A percentile compares a stretch with the other conserved stretches of the same genome.
Evolutionary conservation across 768 basidiomycete species (phyloP).

Genomic region (Rhodotorula diobovata): DNA sequence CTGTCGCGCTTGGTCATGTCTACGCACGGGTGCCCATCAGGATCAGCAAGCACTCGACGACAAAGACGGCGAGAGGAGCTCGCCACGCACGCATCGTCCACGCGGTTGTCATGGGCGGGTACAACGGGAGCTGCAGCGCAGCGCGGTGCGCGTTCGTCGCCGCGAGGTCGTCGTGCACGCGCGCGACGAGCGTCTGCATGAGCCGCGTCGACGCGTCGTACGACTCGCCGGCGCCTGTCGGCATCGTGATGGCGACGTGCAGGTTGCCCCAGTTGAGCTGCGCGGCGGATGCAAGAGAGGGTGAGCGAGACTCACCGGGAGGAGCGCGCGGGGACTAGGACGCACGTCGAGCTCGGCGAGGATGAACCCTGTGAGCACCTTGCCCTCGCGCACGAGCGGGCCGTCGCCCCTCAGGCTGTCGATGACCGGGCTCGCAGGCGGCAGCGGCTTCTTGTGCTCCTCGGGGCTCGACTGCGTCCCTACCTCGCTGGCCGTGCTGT

Average conservation of each 20-base stretch:
- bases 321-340: background rate
- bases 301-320: background rate
- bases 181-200: slow-evolving; percentile 22
- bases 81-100: slow-evolving; percentile 37
- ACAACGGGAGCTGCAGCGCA: background rate
- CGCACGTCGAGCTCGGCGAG: slow-evolving; percentile 31
- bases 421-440: background rate
- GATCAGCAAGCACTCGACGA: too few relatives aligned
- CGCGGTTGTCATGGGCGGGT: slow-evolving; percentile 3
- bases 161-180: slow-evolving; percentile 10
- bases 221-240: slow-evolving; percentile 30
- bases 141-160: slow-evolving; percentile 9
- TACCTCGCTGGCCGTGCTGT: background rate
- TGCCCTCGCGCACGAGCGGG: slow-evolving; percentile 14
- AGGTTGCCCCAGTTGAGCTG: slow-evolving; percentile 23
- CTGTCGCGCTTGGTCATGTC: slow-evolving; percentile 37
- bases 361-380: slow-evolving; percentile 24
- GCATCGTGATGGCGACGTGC: slow-evolving; percentile 13
- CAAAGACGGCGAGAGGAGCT: background rate
- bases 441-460: background rate
- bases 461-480: background rate
- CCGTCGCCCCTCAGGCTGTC: background rate
- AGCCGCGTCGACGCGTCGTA: slow-evolving; percentile 30
- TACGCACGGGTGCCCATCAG: background rate
- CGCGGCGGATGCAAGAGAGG: too few relatives aligned